These are phyloP conservation scores for Aspergillus sp. DNA, from an alignment of 2,329 filamentous ascomycete species.

Conservation along the genomic window DNA sequence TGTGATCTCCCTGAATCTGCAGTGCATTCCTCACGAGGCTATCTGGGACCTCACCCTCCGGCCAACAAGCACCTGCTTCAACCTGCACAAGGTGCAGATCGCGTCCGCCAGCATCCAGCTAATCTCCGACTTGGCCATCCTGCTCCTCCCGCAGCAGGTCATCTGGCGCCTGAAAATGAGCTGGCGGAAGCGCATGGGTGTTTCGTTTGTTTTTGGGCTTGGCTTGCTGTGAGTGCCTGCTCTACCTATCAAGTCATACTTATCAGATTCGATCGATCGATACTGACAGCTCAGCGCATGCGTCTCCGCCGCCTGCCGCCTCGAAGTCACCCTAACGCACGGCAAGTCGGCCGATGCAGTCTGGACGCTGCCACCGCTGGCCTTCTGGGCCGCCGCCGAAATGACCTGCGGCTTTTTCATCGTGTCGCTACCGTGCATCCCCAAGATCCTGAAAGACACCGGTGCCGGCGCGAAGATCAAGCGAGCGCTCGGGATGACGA, in stretches of 20 bases:
- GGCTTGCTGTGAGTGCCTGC: constrained; percentile 22
- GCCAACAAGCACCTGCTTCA: constrained; percentile 19
- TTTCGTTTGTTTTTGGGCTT: constrained; percentile 24
- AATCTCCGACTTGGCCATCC: constrained; percentile 22
- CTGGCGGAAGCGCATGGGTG: constrained; percentile 22
- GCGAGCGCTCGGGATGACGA: constrained; percentile 1
- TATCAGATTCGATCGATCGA: not conserved
- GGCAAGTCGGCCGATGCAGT: constrained; percentile 14
- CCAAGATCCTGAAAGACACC: constrained; percentile 27
- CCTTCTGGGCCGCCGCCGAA: constrained; percentile 39
- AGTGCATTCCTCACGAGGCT: constrained; percentile 25
- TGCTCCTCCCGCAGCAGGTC: constrained; percentile 26
- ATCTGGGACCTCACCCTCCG: constrained; percentile 27
- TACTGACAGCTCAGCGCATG: constrained; percentile 25
- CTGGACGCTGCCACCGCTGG: constrained; percentile 30
- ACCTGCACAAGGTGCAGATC: constrained; percentile 18
- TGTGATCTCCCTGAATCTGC: constrained; percentile 25
- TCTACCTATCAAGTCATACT: too few species aligned
- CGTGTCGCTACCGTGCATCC: constrained; percentile 29
- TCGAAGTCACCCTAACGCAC: constrained; percentile 14
- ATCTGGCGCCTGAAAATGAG: constrained; percentile 26
- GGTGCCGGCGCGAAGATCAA: constrained; percentile 5
- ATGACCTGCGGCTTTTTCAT: constrained; percentile 41
- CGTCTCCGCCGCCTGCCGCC: constrained; percentile 31
- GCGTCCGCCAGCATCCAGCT: constrained; percentile 25